A percentile compares a stretch with the other conserved stretches of the same genome.
Evolutionary conservation across 139 green algal species (phyloP).

Genomic region (Coelastrella sp.): DNA sequence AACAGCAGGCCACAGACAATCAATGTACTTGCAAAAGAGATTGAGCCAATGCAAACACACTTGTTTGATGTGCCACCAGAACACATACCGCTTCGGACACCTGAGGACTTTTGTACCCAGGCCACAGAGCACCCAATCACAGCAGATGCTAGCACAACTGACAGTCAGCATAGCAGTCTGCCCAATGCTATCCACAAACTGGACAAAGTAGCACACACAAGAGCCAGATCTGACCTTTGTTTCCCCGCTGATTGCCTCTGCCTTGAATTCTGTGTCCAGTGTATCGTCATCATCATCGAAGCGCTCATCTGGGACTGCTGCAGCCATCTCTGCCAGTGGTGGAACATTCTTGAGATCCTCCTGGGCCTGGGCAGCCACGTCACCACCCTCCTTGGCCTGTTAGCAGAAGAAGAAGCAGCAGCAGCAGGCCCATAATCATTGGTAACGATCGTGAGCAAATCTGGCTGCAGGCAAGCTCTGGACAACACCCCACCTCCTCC

Average conservation of each 20-base stretch:
- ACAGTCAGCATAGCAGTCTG: not conserved
- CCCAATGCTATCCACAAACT: not conserved
- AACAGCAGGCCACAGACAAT: too few relatives aligned
- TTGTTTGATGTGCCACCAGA: too few relatives aligned
- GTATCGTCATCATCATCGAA: conserved; percentile 51
- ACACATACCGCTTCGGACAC: too few relatives aligned
- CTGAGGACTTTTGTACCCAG: too few relatives aligned
- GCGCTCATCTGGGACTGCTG: conserved; percentile 62
- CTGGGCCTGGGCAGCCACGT: not conserved
- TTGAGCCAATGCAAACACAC: too few relatives aligned
- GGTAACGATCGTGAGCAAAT: too few relatives aligned
- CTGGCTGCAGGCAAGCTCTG: too few relatives aligned
- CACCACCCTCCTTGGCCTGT: conserved; percentile 38
- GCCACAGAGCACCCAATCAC: too few relatives aligned
- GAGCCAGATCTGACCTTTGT: conserved; percentile 47
- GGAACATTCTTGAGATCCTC: conserved; percentile 70
- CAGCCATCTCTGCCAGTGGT: conserved; percentile 61
- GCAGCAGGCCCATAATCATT: too few relatives aligned
- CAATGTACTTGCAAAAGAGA: too few relatives aligned
- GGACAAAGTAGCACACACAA: not conserved
- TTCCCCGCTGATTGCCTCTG: conserved; percentile 64
- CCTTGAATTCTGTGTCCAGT: conserved; percentile 68
- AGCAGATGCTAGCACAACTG: not conserved
- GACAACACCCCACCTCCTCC: too few relatives aligned
- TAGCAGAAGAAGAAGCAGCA: not conserved